Evolutionary conservation across 371 early-diverging fungal species (phyloP).

Genomic region (Mortierella sp.): DNA sequence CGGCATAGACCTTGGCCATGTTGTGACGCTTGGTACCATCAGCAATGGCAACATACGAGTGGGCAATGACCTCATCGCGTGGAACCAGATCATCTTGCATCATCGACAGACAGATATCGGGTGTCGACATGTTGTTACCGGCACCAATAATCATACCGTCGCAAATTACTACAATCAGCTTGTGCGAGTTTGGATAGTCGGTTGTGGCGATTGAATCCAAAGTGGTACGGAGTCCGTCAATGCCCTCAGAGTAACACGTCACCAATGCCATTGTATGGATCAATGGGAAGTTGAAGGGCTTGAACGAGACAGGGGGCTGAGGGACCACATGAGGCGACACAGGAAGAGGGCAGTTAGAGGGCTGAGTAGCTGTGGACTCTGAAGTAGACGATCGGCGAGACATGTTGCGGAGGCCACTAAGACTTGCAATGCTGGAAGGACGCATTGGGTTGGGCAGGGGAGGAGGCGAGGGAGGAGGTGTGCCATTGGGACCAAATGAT

Average conservation of each 20-base stretch:
- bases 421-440: slow-evolving; percentile 41
- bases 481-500: slow-evolving; percentile 29
- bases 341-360: slow-evolving; percentile 33
- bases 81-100: slow-evolving; percentile 81
- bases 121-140: slow-evolving; percentile 81
- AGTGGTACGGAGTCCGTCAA: slow-evolving; percentile 90
- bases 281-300: slow-evolving; percentile 75
- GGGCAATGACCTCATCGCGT: slow-evolving; percentile 68
- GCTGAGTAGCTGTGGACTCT: slow-evolving; percentile 41
- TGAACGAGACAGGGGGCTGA: slow-evolving; percentile 62
- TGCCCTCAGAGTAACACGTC: slow-evolving; percentile 94
- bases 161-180: slow-evolving; percentile 90
- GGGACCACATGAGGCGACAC: slow-evolving; percentile 43
- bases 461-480: slow-evolving; percentile 41
- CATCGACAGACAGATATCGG: slow-evolving; percentile 85
- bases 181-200: slow-evolving; percentile 91
- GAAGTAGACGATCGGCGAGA: slow-evolving; percentile 58
- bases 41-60: slow-evolving; percentile 94
- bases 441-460: slow-evolving; percentile 23
- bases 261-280: slow-evolving; percentile 81
- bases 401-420: slow-evolving; percentile 34
- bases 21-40: slow-evolving; percentile 94
- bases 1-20: slow-evolving; percentile 94
- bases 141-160: slow-evolving; percentile 88
- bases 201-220: slow-evolving; percentile 95